Evolutionary conservation across 441 rosid genomes (phyloP).

Genomic region (Erodium trifolium): DNA sequence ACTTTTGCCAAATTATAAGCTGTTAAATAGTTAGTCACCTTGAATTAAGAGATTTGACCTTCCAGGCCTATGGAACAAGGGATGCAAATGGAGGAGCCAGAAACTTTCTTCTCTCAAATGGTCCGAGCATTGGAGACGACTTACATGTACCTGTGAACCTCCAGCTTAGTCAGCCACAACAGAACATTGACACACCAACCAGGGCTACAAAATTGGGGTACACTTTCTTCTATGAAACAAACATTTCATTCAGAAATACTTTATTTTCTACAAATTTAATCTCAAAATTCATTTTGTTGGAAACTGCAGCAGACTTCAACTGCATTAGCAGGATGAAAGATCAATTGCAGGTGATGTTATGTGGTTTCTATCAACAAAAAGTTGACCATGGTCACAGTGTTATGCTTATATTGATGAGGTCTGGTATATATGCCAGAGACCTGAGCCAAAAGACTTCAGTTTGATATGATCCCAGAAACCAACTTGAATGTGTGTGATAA

Average conservation of each 20-base stretch:
- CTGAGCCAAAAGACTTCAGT: constrained; percentile 5
- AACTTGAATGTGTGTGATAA: constrained; percentile 8
- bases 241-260: background rate
- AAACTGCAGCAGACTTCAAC: constrained; percentile 5
- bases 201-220: constrained; percentile 40
- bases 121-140: constrained; percentile 41
- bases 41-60: constrained; percentile 20
- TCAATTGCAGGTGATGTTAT: constrained; percentile 4
- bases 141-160: constrained; percentile 56
- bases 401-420: constrained; percentile 1
- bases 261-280: background rate
- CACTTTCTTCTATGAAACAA: background rate
- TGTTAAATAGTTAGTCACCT: constrained; percentile 22
- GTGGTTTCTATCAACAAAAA: constrained; percentile 6
- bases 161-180: constrained; percentile 86
- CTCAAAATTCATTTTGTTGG: background rate
- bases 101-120: constrained; percentile 34
- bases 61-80: constrained; percentile 64
- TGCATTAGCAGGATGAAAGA: constrained; percentile 4
- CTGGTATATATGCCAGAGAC: constrained; percentile 3
- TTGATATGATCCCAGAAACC: background rate
- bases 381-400: constrained; percentile 2
- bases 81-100: constrained; percentile 39
- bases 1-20: constrained; percentile 14
- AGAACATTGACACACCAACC: constrained; percentile 38